Percentiles rank a stretch among this genome's conserved stretches.
Conservation (phyloP, 1,284 basidiomycete species). For the Boletellus deceptivus region DNA sequence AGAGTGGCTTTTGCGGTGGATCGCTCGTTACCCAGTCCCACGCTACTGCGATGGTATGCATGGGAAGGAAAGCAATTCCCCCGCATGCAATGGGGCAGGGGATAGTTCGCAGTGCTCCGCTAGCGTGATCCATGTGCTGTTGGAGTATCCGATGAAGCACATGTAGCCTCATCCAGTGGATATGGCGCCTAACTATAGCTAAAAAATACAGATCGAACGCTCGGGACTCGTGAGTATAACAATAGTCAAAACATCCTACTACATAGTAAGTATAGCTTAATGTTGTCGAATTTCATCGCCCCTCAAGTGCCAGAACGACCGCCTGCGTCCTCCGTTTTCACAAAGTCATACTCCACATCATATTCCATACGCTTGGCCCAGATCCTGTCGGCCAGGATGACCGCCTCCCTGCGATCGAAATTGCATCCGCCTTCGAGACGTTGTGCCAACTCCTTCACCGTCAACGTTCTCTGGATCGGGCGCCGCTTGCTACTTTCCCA, state of each 20-base stretch:
- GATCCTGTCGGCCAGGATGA: slow-evolving; percentile 14
- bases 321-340: slow-evolving; percentile 7
- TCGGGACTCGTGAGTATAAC: not conserved
- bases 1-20: too few species aligned
- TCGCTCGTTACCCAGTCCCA: too few species aligned
- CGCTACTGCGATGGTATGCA: too few species aligned
- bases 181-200: too few species aligned
- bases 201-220: too few species aligned
- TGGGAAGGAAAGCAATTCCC: too few species aligned
- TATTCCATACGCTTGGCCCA: slow-evolving; percentile 18
- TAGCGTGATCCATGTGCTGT: too few species aligned
- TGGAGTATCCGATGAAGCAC: too few species aligned
- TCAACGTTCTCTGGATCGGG: slow-evolving; percentile 6
- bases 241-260: not conserved
- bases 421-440: slow-evolving; percentile 17
- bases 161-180: too few species aligned
- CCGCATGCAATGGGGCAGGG: too few species aligned
- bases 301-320: not conserved
- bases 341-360: not conserved
- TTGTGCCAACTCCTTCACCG: slow-evolving; percentile 14
- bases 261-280: not conserved
- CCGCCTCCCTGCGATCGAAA: slow-evolving; percentile 15
- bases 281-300: not conserved
- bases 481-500: slow-evolving; percentile 5
- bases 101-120: too few species aligned